Evolutionary conservation across 257 asterid genomes (phyloP).

Genomic region (Linaria vulgaris): DNA sequence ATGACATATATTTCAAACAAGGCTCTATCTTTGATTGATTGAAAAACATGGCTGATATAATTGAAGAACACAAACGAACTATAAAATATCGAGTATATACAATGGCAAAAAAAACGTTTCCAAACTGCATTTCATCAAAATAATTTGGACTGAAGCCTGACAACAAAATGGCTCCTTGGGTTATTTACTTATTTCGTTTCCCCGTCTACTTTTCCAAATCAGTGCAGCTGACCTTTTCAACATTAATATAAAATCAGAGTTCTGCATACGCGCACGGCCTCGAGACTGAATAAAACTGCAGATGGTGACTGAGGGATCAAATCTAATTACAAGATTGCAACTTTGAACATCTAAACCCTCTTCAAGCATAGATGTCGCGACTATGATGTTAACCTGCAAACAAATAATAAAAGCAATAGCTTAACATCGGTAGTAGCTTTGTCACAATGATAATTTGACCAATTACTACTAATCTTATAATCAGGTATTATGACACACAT

Average conservation of each 20-base stretch:
- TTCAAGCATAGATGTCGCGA: slow-evolving; percentile 87
- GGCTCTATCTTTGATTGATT: background rate
- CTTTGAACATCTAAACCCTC: slow-evolving; percentile 95
- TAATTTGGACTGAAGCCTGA: background rate
- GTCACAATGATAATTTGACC: background rate
- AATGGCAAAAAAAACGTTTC: background rate
- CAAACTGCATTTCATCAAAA: background rate
- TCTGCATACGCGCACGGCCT: slow-evolving; percentile 93
- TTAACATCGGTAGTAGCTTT: background rate
- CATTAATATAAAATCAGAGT: slow-evolving; percentile 78
- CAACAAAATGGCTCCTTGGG: background rate
- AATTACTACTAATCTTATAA: too few species aligned
- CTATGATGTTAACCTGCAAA: slow-evolving; percentile 71
- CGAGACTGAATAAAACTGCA: slow-evolving; percentile 96
- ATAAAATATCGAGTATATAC: background rate
- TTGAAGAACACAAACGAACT: background rate
- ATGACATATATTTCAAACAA: background rate
- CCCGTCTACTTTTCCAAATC: background rate
- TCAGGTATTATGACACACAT: too few species aligned
- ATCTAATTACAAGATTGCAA: slow-evolving; percentile 90
- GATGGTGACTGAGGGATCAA: slow-evolving; percentile 71
- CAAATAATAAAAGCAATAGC: background rate
- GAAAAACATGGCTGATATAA: background rate
- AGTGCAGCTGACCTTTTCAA: slow-evolving; percentile 50
- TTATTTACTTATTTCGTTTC: background rate